Evolutionary conservation across 1,284 basidiomycete genomes (phyloP).

Genomic region (Ganoderma lucidum): DNA sequence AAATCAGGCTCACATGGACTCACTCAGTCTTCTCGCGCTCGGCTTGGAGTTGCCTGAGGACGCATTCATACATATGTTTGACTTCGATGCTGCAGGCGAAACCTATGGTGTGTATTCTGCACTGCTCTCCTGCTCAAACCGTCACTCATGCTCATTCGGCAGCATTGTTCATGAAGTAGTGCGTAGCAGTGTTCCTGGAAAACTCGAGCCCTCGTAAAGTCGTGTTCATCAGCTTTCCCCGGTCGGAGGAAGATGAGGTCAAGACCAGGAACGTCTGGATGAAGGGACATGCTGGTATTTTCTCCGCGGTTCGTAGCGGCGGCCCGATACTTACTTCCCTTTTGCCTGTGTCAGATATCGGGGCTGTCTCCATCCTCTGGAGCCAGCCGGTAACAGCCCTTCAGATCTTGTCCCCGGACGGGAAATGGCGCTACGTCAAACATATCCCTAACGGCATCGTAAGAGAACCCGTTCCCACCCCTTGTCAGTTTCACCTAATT

Average conservation of each 20-base stretch:
- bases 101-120: conserved; percentile 40
- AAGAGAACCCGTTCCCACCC: conserved; percentile 47
- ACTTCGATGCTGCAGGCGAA: conserved; percentile 39
- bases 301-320: conserved; percentile 5
- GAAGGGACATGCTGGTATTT: conserved; percentile 63
- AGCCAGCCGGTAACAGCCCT: conserved; percentile 66
- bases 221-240: background rate
- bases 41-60: conserved; percentile 43
- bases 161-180: conserved; percentile 46
- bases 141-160: no score
- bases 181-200: conserved; percentile 14
- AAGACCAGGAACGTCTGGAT: conserved; percentile 65
- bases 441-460: conserved; percentile 69
- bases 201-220: no score
- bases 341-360: conserved; percentile 52
- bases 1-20: background rate
- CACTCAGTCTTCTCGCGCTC: conserved; percentile 36
- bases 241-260: conserved; percentile 53
- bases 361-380: conserved; percentile 62
- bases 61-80: conserved; percentile 47
- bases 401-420: conserved; percentile 61
- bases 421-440: conserved; percentile 65
- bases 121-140: conserved; percentile 29
- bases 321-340: conserved; percentile 11
- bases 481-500: background rate